Evolutionary conservation across 2,329 filamentous ascomycete genomes (phyloP), one percentile per base, ranked within the genome.

Genomic region (Hypoxylon sp.): DNA sequence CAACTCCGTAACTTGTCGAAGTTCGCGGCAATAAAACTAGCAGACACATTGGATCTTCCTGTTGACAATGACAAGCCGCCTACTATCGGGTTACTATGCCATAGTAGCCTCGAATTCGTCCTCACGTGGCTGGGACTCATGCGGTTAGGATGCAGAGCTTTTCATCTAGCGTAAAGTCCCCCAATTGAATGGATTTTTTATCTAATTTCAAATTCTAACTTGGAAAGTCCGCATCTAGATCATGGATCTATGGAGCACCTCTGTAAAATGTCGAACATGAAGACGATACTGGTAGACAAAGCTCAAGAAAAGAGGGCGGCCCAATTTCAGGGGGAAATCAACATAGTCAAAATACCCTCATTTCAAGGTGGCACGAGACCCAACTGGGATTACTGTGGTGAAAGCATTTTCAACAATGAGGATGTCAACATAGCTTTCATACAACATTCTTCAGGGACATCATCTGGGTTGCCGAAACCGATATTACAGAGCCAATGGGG

Each of bases 361-460:
- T 68, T 70, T 51, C 30, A 30, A 19, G 32, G 9, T 5, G 23
- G 12, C n/a, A n/a, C 7, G 29, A 45, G 19, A 51, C n/a, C 9
- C 11, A n/a, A 52, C 27, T 19, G 1, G 1, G 2, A 48, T 12
- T 12, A 6, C 19, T 12, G 5, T 6, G 7, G 30, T n/a, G 1
- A 3, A 21, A 29, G 14, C 5, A 2, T 7, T 1, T 16, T 23
- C 1, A 4, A 14, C 9, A 30, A 14, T 8, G 29, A 48, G 14
- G 37, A 54, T 3, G 41, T 65, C 1, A 81, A 84, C 11, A 73
- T 83, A 12, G 87, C 88, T 0, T 90, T 88, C 73, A 78, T 88
- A 23, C 84, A 85, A 68, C 88, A 91, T 70, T 89, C 88, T 0
- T 91, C 88, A 0, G 88, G 88, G 0, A 91, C 89, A 2, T 89